Evolutionary conservation across 371 early-diverging fungal genomes (phyloP), one percentile per base, ranked within the genome.

Genomic region (Actinomortierella wolfii): DNA sequence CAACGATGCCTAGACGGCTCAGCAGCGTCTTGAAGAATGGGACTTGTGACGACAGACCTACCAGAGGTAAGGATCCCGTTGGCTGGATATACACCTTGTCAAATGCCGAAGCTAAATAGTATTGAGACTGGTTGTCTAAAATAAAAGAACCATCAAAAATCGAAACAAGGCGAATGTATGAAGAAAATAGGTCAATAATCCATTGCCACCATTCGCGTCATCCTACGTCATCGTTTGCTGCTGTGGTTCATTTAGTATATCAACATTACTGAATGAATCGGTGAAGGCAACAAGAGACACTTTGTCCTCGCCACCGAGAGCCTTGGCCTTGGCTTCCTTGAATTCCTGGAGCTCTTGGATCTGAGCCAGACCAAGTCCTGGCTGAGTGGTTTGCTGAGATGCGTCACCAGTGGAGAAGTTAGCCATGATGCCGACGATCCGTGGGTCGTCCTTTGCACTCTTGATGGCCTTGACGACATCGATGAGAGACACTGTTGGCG

Each of bases 21-120:
- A 81, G 40, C 13, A 84, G 51, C 14, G 71, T 79, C 55, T 80
- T 81, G 59, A 83, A 77, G 57, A 86, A 85, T 2, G 75, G 65
- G 8, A 67, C 67, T 0, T 75, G 76, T 15, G 76, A 65, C 21
- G 76, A 77, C 13, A 87, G 48, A 4, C 88, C 86, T 0, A 76
- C 67, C 25, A 88, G 64, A 23, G 85, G 85, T 24, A 88, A 54
- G 17, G 57, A 54, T 14, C 87, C 86, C 8, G 73, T 66, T 1
- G 86, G 86, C 63, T 86, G 86, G 71, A 85, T 75, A 42, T 71
- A 56, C 23, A 88, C 80, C 54, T 81, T 77, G 60, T 79, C 83
- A 47, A 83, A 88, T 0, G 78, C 83, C 29, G 84, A 78, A 0
- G 86, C 87, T 56, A 88, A 59, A 60, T 79, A 86, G 62, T 86